phyloP scores from a whole-genome alignment of 2,329 filamentous ascomycete species.

The Hypoxylon sp. region DNA sequence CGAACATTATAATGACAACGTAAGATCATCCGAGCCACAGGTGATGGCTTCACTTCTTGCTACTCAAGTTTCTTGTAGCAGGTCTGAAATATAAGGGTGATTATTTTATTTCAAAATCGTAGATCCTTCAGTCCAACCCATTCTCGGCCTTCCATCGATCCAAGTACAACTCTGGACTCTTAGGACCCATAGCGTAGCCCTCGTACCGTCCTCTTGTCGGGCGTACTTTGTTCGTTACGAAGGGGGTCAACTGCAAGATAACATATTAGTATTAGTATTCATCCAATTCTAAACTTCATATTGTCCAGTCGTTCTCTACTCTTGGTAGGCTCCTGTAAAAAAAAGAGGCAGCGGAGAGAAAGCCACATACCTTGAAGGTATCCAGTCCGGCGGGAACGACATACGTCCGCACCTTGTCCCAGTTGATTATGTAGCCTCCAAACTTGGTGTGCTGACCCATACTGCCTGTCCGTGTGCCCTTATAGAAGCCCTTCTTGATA shows the following conservation, averaged over 20 bases:
- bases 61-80: too few relatives aligned
- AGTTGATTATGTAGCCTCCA: conserved; percentile 87
- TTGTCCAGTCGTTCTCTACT: too few relatives aligned
- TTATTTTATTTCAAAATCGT: background rate
- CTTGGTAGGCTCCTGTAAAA: background rate
- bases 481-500: conserved; percentile 94
- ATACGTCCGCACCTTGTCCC: conserved; percentile 88
- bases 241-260: conserved; percentile 75
- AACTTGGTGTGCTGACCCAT: conserved; percentile 86
- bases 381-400: conserved; percentile 76
- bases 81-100: too few relatives aligned
- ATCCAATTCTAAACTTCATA: background rate
- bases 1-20: too few relatives aligned
- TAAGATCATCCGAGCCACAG: too few relatives aligned
- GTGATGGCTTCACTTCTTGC: too few relatives aligned
- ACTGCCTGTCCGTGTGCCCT: conserved; percentile 87
- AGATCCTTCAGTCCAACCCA: conserved; percentile 60
- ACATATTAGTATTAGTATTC: background rate
- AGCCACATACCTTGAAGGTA: conserved; percentile 71
- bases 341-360: background rate
- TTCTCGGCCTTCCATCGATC: conserved; percentile 74
- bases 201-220: conserved; percentile 63
- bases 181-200: conserved; percentile 60
- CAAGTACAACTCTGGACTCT: conserved; percentile 69
- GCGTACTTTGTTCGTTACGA: conserved; percentile 71